Percentiles rank a stretch among this genome's conserved stretches.
phyloP scores from a whole-genome alignment of 805 yeast species.

The Cyberlindnera amylophila region DNA sequence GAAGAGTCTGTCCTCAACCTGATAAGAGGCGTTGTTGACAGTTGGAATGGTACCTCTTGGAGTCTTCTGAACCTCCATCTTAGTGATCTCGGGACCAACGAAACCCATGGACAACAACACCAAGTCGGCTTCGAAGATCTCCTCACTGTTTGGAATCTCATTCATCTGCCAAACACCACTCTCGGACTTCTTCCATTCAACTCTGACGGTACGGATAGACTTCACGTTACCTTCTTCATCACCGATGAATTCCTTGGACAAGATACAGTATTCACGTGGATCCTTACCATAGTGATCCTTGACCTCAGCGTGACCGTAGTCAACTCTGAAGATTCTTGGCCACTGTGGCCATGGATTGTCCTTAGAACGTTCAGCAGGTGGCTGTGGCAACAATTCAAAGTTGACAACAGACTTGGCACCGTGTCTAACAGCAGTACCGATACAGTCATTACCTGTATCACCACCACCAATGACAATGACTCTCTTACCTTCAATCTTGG shows the following conservation, averaged over 20 bases:
- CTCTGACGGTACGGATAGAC: constrained; percentile 94
- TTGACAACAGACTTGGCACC: constrained; percentile 93
- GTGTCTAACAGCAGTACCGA: constrained; percentile 95
- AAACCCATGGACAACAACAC: constrained; percentile 96
- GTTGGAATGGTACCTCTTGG: constrained; percentile 80
- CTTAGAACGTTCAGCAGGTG: constrained; percentile 78
- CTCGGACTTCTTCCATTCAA: constrained; percentile 95
- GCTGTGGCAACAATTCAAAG: constrained; percentile 92
- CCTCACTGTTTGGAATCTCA: constrained; percentile 93
- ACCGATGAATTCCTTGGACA: constrained; percentile 92
- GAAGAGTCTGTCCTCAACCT: constrained; percentile 69
- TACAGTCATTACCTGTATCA: constrained; percentile 98
- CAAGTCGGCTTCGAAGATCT: constrained; percentile 89
- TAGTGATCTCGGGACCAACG: constrained; percentile 89
- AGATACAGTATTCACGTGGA: constrained; percentile 94
- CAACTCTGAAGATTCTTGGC: constrained; percentile 97
- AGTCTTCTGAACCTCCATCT: constrained; percentile 61
- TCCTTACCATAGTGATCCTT: constrained; percentile 93
- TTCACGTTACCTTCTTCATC: constrained; percentile 93
- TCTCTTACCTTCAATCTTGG: constrained; percentile 73
- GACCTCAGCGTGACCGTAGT: constrained; percentile 96
- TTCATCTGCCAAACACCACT: constrained; percentile 99
- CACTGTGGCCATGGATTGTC: constrained; percentile 99
- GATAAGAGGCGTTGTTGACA: constrained; percentile 54
- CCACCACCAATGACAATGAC: constrained; percentile 99